Evolutionary conservation across 345 rosid genomes (phyloP).

Genomic region (Sisymbrium altissimum): DNA sequence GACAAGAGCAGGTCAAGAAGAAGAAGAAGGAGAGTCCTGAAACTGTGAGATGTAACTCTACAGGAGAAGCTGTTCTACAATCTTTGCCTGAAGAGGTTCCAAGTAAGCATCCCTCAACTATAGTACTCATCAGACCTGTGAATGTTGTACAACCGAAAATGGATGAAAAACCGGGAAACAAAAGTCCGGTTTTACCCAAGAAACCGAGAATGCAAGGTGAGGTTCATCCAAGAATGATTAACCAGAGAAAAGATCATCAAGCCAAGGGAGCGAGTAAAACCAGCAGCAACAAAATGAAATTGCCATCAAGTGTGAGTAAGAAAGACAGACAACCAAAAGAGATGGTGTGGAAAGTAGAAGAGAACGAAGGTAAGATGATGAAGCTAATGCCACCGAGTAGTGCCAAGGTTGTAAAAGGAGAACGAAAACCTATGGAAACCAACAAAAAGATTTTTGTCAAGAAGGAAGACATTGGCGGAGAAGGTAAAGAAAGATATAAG

Average conservation of each 20-base stretch:
- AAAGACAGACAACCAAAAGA: constrained; percentile 33
- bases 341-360: constrained; percentile 29
- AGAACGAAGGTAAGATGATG: constrained; percentile 34
- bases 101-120: constrained; percentile 37
- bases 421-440: constrained; percentile 33
- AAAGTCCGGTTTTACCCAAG: constrained; percentile 18
- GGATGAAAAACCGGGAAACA: constrained; percentile 25
- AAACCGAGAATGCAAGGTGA: constrained; percentile 39
- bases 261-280: constrained; percentile 7
- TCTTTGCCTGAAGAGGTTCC: constrained; percentile 33
- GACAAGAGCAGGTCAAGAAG: constrained; percentile 25
- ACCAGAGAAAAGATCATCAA: constrained; percentile 33
- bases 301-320: constrained; percentile 28
- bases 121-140: constrained; percentile 64
- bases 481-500: constrained; percentile 38
- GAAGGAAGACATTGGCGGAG: constrained; percentile 37
- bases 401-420: constrained; percentile 32
- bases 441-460: constrained; percentile 21
- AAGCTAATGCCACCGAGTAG: constrained; percentile 35
- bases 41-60: constrained; percentile 36
- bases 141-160: constrained; percentile 20
- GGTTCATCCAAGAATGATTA: constrained; percentile 30
- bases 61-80: constrained; percentile 13
- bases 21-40: constrained; percentile 48
- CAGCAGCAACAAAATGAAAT: constrained; percentile 19